Evolutionary conservation across 2,329 filamentous ascomycete genomes (phyloP).

Genomic region (Metarhizium brunneum): DNA sequence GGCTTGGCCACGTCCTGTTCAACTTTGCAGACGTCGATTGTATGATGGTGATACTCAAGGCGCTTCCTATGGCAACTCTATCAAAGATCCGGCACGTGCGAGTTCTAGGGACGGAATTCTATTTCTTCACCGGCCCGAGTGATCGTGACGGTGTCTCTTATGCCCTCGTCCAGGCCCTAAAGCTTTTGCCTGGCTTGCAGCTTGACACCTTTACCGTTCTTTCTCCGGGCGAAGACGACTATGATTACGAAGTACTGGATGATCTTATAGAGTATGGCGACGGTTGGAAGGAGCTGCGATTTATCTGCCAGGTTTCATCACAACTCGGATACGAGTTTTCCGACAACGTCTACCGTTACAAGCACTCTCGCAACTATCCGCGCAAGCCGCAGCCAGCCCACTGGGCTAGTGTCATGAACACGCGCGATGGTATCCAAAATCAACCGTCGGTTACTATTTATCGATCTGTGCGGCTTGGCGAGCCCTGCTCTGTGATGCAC

Average conservation of each 20-base stretch:
- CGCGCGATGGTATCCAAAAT: not conserved
- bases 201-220: slow-evolving; percentile 8
- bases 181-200: slow-evolving; percentile 5
- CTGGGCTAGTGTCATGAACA: slow-evolving; percentile 2
- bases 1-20: slow-evolving; percentile 7
- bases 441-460: slow-evolving; percentile 7
- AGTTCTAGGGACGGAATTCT: not conserved
- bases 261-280: slow-evolving; percentile 1
- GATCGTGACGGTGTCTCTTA: not conserved
- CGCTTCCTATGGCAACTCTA: not conserved
- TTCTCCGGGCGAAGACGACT: not conserved
- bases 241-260: slow-evolving; percentile 4
- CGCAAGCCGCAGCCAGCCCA: slow-evolving; percentile 7
- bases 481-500: not conserved
- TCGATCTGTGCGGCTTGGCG: not conserved
- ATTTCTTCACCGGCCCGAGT: not conserved
- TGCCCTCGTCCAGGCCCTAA: not conserved
- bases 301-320: slow-evolving; percentile 1
- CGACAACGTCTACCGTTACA: not conserved
- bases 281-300: slow-evolving; percentile 10
- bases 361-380: not conserved
- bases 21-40: slow-evolving; percentile 3
- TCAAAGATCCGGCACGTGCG: slow-evolving; percentile 5
- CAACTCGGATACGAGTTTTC: slow-evolving; percentile 1
- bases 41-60: slow-evolving; percentile 6